Evolutionary conservation across 148 eudicot genomes (phyloP).

Genomic region (Nyssa sinensis): DNA sequence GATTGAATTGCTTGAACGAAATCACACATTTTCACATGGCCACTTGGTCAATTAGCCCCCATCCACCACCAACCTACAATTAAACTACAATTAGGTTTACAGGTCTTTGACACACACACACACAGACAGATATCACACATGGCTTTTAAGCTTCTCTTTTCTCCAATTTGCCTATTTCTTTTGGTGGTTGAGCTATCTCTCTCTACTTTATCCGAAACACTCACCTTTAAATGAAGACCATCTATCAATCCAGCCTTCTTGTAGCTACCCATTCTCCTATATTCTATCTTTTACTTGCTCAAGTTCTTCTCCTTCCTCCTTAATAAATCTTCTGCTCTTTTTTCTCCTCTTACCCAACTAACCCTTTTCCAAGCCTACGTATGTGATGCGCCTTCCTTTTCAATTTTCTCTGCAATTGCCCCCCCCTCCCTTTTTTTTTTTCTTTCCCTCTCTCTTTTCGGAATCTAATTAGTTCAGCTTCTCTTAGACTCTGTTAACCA

Average conservation of each 20-base stretch:
- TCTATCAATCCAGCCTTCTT: constrained; percentile 22
- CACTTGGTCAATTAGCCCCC: constrained; percentile 10
- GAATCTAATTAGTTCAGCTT: constrained; percentile 21
- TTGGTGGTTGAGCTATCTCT: constrained; percentile 48
- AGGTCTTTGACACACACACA: neutral
- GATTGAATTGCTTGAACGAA: constrained; percentile 25
- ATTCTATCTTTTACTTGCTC: neutral
- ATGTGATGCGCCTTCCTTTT: neutral
- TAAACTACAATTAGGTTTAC: neutral
- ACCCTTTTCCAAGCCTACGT: neutral
- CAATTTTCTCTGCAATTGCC: neutral
- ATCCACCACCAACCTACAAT: neutral
- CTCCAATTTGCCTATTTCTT: neutral
- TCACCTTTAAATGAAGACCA: constrained; percentile 32
- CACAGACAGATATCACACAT: neutral
- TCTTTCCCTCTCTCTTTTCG: constrained; percentile 4
- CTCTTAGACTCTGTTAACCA: constrained; percentile 19
- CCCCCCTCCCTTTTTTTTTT: neutral
- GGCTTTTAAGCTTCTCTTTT: neutral
- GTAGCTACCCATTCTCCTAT: constrained; percentile 24
- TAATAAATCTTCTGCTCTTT: neutral
- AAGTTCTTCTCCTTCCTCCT: neutral
- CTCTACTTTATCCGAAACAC: constrained; percentile 33
- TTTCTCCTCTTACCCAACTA: neutral
- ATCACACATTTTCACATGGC: constrained; percentile 15